Evolutionary conservation across 495 filamentous ascomycete genomes (phyloP), one percentile per base, ranked within the genome.

Genomic region (Hypoxylon fragiforme): DNA sequence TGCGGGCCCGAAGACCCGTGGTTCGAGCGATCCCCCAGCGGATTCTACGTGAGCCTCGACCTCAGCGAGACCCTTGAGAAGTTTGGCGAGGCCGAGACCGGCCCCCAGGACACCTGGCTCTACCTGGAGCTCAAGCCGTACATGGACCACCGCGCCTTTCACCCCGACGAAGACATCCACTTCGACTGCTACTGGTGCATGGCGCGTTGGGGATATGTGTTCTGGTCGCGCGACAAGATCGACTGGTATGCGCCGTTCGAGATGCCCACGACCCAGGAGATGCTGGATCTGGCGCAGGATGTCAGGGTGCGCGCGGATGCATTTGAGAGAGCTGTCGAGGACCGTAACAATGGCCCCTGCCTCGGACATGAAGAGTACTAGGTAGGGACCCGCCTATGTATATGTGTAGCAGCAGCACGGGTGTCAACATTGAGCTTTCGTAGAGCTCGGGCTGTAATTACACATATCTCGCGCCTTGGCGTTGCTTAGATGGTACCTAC

Each of bases 41-140:
- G 16, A 9, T 4, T 4, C 7, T 3, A 6, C 4, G 31, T 48
- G 13, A 37, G 28, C 15, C 52, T 55, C 2, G 20, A 55, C 11
- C n/a, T 30, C 1, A 11, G 11, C 5, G 6, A 37, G n/a, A 3
- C 41, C 3, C 12, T 55, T 1, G 18, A 15, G 7, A 7, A 13
- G 1, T 42, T 13, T 7, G 8, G 19, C 2, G 38, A 37, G 4
- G 38, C 37, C 0, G 52, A 48, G 16, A 26, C 44, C 2, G 52
- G 52, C 4, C 52, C 52, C 7, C 13, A 13, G 14, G 52, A 55
- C 20, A 13, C 37, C 1, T 55, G 52, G 52, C 26, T 48, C 0
- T 16, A 30, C 30, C 42, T 44, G 0, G 5, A 48, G 0, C 34
- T 43, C 3, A 3, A 13, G 31, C 35, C 13, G 0, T 16, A 18